phyloP scores from a whole-genome alignment of 225 moss, liverwort and hornwort species.

The Thuidium tamariscinum region DNA sequence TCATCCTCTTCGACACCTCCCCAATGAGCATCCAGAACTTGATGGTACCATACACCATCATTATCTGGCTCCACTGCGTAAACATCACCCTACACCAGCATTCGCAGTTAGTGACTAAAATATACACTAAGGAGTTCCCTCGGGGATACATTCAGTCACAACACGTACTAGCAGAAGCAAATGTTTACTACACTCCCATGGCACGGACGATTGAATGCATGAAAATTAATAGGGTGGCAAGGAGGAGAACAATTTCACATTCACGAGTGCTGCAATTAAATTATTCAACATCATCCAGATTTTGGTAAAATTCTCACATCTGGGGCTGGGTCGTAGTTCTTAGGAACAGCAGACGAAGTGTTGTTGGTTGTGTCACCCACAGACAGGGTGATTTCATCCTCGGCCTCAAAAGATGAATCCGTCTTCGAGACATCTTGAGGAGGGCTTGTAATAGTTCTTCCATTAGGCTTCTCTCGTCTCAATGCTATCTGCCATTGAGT shows the following conservation, averaged over 20 bases:
- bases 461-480: slow-evolving; percentile 56
- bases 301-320: slow-evolving; percentile 20
- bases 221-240: background rate
- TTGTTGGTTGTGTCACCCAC: background rate
- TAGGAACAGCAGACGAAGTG: slow-evolving; percentile 5
- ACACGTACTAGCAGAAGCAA: background rate
- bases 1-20: slow-evolving; percentile 65
- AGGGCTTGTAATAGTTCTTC: slow-evolving; percentile 3
- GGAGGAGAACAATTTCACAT: background rate
- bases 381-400: slow-evolving; percentile 13
- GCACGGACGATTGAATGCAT: background rate
- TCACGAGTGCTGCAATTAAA: background rate
- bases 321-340: slow-evolving; percentile 30
- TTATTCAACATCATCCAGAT: background rate
- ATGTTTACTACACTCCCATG: background rate
- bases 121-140: background rate
- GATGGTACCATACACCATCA: slow-evolving; percentile 93
- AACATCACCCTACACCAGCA: slow-evolving; percentile 69
- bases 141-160: background rate
- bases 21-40: slow-evolving; percentile 90
- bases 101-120: background rate
- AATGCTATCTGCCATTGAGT: slow-evolving; percentile 66
- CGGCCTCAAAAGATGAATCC: slow-evolving; percentile 15
- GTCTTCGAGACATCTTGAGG: slow-evolving; percentile 12
- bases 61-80: slow-evolving; percentile 86